Evolutionary conservation across 441 rosid species (phyloP).

Genomic region (Syzygium malaccense): DNA sequence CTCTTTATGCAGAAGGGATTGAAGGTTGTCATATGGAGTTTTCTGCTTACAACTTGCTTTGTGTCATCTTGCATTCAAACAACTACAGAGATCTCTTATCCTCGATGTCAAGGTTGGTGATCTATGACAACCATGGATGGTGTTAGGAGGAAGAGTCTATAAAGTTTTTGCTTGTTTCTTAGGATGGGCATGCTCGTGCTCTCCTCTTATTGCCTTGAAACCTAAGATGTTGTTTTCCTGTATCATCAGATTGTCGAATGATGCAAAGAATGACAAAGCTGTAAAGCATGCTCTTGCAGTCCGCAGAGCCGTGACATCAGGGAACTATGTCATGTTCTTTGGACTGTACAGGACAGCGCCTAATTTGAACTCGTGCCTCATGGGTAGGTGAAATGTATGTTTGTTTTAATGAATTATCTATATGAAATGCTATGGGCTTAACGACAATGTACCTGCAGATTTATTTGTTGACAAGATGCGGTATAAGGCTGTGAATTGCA

Average conservation of each 20-base stretch:
- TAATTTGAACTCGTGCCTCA: slow-evolving; percentile 77
- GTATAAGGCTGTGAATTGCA: slow-evolving; percentile 83
- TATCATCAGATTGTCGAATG: slow-evolving; percentile 59
- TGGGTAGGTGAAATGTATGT: slow-evolving; percentile 52
- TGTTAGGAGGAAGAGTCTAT: background rate
- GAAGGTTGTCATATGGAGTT: slow-evolving; percentile 90
- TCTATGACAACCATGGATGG: background rate
- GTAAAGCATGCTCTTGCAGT: slow-evolving; percentile 97
- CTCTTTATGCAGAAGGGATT: slow-evolving; percentile 87
- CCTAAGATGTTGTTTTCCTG: background rate
- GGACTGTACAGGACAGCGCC: slow-evolving; percentile 85
- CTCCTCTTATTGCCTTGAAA: background rate
- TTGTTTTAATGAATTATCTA: background rate
- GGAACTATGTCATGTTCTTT: slow-evolving; percentile 88
- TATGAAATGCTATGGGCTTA: background rate
- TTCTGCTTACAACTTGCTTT: slow-evolving; percentile 87
- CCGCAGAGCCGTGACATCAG: slow-evolving; percentile 92
- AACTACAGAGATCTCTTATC: slow-evolving; percentile 82
- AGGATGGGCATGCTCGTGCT: background rate
- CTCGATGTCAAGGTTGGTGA: slow-evolving; percentile 81
- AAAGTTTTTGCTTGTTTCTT: background rate
- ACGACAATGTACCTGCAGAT: slow-evolving; percentile 46
- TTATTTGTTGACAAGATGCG: slow-evolving; percentile 91
- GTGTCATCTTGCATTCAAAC: slow-evolving; percentile 85
- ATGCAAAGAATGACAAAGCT: slow-evolving; percentile 66